Percentiles rank a stretch among this genome's conserved stretches.
Conservation (phyloP, 2,329 filamentous ascomycete species). For the Pestalotiopsis sp. region DNA sequence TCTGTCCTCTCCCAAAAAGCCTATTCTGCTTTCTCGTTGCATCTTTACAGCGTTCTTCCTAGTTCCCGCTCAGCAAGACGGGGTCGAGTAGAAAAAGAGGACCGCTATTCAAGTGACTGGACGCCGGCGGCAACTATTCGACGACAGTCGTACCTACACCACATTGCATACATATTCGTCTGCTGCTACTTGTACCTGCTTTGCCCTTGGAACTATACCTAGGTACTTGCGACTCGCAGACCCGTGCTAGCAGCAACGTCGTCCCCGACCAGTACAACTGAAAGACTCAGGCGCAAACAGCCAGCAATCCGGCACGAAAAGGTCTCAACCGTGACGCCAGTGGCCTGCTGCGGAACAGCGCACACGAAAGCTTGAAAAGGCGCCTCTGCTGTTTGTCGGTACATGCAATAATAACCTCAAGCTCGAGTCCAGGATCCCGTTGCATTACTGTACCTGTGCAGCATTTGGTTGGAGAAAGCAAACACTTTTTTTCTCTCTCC, state of each 20-base stretch:
- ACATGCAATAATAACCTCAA: not conserved
- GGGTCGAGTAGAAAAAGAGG: not conserved
- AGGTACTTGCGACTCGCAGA: not conserved
- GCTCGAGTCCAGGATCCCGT: not conserved
- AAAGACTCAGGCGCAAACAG: not conserved
- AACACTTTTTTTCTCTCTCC: not conserved
- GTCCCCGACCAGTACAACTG: conserved; percentile 1
- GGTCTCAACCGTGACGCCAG: not conserved
- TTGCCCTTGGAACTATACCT: not conserved
- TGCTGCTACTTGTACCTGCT: not conserved
- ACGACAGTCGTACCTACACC: not conserved
- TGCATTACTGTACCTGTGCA: not conserved
- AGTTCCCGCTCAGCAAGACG: not conserved
- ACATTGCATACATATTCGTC: not conserved
- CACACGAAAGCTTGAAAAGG: not conserved
- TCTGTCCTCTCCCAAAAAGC: not conserved
- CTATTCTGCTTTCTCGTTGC: not conserved
- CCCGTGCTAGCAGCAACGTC: conserved; percentile 3
- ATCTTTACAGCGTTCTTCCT: conserved; percentile 1
- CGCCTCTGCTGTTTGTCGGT: not conserved
- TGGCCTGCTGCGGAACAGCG: not conserved
- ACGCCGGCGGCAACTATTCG: not conserved
- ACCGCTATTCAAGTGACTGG: not conserved
- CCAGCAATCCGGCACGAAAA: not conserved
- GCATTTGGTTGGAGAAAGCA: not conserved